Evolutionary conservation across 106 monocot genomes (phyloP).

Genomic region (Dendrobium chrysotoxum): DNA sequence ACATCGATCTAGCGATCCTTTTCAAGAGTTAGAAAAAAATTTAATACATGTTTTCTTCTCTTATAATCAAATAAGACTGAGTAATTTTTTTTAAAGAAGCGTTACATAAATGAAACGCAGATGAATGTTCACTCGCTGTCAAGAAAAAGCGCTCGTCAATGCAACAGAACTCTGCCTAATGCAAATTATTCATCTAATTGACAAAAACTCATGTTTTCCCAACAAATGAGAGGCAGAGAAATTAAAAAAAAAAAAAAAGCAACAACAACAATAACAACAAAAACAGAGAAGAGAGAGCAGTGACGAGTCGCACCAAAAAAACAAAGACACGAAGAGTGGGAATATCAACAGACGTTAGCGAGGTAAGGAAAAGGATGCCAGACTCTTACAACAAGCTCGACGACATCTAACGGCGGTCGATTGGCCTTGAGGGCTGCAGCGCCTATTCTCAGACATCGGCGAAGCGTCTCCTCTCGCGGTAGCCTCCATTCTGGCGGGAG

Average conservation of each 20-base stretch:
- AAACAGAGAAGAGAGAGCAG: neutral
- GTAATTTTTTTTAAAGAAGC: too few species aligned
- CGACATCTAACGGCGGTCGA: slow-evolving; percentile 53
- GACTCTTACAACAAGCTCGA: slow-evolving; percentile 62
- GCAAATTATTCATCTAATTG: too few species aligned
- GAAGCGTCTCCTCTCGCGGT: slow-evolving; percentile 67
- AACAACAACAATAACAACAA: neutral
- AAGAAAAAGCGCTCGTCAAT: neutral
- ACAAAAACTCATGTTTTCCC: too few species aligned
- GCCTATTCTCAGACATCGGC: slow-evolving; percentile 58
- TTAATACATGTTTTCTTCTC: too few species aligned
- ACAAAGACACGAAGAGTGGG: neutral
- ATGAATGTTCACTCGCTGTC: neutral
- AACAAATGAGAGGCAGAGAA: too few species aligned
- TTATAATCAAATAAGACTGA: too few species aligned
- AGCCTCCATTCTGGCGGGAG: slow-evolving; percentile 43
- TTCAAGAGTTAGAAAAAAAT: too few species aligned
- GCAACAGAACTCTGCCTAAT: neutral
- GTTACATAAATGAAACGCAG: neutral
- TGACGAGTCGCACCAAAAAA: neutral
- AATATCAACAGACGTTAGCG: neutral
- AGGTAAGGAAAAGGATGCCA: neutral
- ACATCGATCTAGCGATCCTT: too few species aligned
- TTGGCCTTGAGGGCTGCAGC: slow-evolving; percentile 49
- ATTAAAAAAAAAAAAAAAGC: neutral